A percentile compares a stretch with the other conserved stretches of the same genome.
phyloP scores from a whole-genome alignment of 441 rosid species.

The Corymbia calophylla region DNA sequence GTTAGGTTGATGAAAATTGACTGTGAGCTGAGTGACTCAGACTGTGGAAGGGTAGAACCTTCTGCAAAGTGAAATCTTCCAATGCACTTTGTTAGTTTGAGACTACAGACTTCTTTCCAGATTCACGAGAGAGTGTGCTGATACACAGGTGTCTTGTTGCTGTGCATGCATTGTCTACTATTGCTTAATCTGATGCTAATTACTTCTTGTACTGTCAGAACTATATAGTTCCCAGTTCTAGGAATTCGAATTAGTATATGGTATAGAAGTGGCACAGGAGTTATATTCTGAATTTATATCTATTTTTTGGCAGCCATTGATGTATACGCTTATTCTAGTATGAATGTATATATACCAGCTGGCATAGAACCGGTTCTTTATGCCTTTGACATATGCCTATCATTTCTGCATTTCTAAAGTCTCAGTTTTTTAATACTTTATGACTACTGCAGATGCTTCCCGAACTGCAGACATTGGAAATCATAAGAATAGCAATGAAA shows the following conservation, averaged over 20 bases:
- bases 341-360: neutral
- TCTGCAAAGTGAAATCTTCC: conserved; percentile 20
- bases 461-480: conserved; percentile 8
- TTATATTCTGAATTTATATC: conserved; percentile 26
- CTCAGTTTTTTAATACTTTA: conserved; percentile 9
- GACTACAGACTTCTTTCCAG: conserved; percentile 23
- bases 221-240: conserved; percentile 1
- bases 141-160: neutral
- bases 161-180: neutral
- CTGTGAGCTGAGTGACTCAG: neutral
- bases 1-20: conserved; percentile 3
- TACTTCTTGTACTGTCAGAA: neutral
- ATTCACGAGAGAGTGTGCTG: conserved; percentile 8
- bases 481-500: conserved; percentile 15
- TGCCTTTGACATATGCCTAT: neutral
- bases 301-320: neutral
- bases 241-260: conserved; percentile 18
- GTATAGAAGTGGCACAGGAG: conserved; percentile 2
- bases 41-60: conserved; percentile 18
- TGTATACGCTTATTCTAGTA: neutral
- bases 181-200: conserved; percentile 14
- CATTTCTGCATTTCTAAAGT: neutral
- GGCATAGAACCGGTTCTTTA: neutral
- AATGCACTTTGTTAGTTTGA: conserved; percentile 35
- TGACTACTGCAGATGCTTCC: conserved; percentile 35